phyloP scores from a whole-genome alignment of 345 rosid species.

The Eucalyptus microcorys region DNA sequence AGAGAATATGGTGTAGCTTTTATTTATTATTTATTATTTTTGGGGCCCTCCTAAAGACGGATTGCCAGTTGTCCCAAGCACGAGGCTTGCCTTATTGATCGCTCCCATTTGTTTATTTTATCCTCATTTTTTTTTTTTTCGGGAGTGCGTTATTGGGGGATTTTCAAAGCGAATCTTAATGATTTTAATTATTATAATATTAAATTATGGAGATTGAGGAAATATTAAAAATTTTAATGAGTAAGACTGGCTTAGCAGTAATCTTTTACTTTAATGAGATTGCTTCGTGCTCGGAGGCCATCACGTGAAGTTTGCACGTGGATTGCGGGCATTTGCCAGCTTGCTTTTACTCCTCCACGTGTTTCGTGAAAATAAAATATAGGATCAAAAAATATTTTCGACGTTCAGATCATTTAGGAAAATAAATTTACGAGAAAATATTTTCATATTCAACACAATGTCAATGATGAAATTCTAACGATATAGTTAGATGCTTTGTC shows the following conservation, averaged over 20 bases:
- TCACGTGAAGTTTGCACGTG: not conserved
- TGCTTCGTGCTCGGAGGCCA: not conserved
- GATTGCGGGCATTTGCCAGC: not conserved
- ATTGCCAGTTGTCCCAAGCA: not conserved
- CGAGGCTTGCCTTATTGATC: not conserved
- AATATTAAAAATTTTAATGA: not conserved
- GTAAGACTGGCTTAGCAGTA: not conserved
- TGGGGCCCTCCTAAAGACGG: not conserved
- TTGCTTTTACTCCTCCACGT: not conserved
- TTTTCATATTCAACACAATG: not conserved
- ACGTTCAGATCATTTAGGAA: fast-evolving
- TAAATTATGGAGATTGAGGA: not conserved
- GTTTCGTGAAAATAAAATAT: not conserved
- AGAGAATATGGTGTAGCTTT: not conserved
- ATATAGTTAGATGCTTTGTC: fast-evolving
- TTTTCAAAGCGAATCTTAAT: not conserved
- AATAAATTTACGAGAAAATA: not conserved
- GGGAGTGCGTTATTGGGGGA: not conserved
- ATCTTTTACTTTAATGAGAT: not conserved
- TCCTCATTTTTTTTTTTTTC: not conserved
- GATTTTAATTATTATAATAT: not conserved
- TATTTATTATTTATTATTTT: not conserved
- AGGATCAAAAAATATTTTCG: not conserved
- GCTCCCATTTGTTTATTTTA: not conserved
- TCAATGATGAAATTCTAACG: fast-evolving